A percentile compares a stretch with the other conserved stretches of the same genome.
Conservation (phyloP, 441 rosid genomes). For the Corymbia calophylla region DNA sequence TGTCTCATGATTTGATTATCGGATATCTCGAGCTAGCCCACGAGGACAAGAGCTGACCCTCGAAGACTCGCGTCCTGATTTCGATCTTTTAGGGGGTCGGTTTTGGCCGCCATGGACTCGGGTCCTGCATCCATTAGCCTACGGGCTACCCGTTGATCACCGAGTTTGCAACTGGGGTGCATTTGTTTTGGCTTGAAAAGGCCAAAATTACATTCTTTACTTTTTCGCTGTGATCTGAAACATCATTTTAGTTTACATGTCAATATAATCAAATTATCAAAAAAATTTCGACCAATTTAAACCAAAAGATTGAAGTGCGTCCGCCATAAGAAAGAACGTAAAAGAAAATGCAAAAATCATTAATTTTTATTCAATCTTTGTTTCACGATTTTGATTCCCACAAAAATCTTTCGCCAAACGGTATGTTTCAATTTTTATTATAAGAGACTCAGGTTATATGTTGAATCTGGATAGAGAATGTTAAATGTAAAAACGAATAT, state of each 20-base stretch:
- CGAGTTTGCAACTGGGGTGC: not conserved
- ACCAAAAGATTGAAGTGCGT: not conserved
- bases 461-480: too few species aligned
- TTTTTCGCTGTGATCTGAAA: not conserved
- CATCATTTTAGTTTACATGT: not conserved
- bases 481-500: too few species aligned
- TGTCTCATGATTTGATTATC: not conserved
- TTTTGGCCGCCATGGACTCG: not conserved
- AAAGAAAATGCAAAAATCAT: not conserved
- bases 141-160: not conserved
- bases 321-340: not conserved
- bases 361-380: not conserved
- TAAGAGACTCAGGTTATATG: too few species aligned
- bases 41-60: not conserved
- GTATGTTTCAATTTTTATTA: too few species aligned
- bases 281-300: not conserved
- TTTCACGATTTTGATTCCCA: too few species aligned
- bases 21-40: not conserved
- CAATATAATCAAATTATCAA: not conserved
- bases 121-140: not conserved
- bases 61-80: not conserved
- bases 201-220: not conserved
- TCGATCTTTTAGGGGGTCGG: not conserved
- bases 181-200: not conserved
- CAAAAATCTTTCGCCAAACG: too few species aligned